Evolutionary conservation across 352 stramenopile genomes (phyloP), one percentile per base, ranked within the genome.

Genomic region (Detonula confervacea): DNA sequence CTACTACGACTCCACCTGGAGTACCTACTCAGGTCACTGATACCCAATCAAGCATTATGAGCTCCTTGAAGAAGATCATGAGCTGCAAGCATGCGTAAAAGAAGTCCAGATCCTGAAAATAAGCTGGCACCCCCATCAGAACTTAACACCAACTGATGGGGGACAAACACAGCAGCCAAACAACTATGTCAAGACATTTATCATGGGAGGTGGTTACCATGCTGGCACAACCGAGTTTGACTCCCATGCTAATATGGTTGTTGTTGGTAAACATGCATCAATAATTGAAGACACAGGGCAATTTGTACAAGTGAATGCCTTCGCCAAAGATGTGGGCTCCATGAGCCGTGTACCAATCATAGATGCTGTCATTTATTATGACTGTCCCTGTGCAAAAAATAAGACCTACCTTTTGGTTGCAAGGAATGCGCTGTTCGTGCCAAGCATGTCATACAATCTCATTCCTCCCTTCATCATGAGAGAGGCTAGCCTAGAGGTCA

Each of bases 401-500:
- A n/a, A 64, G 25, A 66, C 22, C 1, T 72, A 68, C 42, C 56
- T 86, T 14, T 35, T 88, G n/a, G 30, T 89, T 8, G 22, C 73
- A 1, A 44, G 61, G 9, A 87, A 89, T 66, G 77, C 68, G 2
- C 27, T 89, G 16, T 62, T 80, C 51, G 42, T 83, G 8, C 68
- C 64, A 14, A 33, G 25, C 4, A 86, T 87, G 77, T 6, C 55
- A 29, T 46, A 89, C 56, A 86, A 89, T 54, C 42, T 89, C 9
- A 73, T 87, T 22, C 77, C 82, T 12, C 77, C 77, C 11, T 89
- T 87, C 39, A 70, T 86, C 9, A 59, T 87, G 37, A 1, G 78
- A 8, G 69, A 87, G 29, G 64, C 62, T 42, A 77, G 82, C 1
- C 33, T 87, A 2, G 7, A 24, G 12, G 82, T 89, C 0, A 68